Conservation (phyloP, 148 eudicot species). For the Oxyria digyna region DNA sequence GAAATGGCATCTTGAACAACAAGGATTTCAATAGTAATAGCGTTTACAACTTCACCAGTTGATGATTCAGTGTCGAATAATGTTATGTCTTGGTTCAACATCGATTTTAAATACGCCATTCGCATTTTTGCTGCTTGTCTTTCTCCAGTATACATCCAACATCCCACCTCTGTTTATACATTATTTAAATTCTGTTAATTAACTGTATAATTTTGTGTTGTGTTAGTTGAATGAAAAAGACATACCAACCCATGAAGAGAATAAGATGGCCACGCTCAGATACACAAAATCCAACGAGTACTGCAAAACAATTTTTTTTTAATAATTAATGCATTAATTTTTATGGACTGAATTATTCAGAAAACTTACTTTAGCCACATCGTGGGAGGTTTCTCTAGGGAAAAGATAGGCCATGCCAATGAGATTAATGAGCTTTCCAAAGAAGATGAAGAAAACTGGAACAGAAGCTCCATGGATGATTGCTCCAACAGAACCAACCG, state of each 20-base stretch:
- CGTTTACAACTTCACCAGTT: slow-evolving; percentile 84
- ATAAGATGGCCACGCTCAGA: slow-evolving; percentile 67
- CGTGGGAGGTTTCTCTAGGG: slow-evolving; percentile 75
- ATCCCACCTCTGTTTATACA: slow-evolving; percentile 70
- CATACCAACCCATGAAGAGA: slow-evolving; percentile 92
- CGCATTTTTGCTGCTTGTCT: slow-evolving; percentile 94
- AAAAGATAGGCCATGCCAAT: slow-evolving; percentile 82
- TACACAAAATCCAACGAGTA: slow-evolving; percentile 89
- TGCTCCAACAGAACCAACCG: slow-evolving; percentile 62
- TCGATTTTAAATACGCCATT: slow-evolving; percentile 72
- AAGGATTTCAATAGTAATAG: slow-evolving; percentile 80
- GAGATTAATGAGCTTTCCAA: slow-evolving; percentile 69
- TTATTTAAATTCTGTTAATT: too few species aligned
- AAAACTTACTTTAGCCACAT: slow-evolving; percentile 53
- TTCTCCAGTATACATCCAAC: slow-evolving; percentile 96
- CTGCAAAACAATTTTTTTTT: slow-evolving; percentile 29
- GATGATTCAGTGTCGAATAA: slow-evolving; percentile 78
- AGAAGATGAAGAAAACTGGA: slow-evolving; percentile 87
- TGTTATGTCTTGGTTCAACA: slow-evolving; percentile 87
- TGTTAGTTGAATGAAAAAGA: background rate
- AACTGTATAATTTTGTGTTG: too few species aligned
- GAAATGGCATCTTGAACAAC: slow-evolving; percentile 93
- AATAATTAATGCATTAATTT: background rate
- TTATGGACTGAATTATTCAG: background rate
- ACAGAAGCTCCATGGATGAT: slow-evolving; percentile 78